phyloP scores from a whole-genome alignment of 2,329 filamentous ascomycete species.

The Epichloe bromicola region DNA sequence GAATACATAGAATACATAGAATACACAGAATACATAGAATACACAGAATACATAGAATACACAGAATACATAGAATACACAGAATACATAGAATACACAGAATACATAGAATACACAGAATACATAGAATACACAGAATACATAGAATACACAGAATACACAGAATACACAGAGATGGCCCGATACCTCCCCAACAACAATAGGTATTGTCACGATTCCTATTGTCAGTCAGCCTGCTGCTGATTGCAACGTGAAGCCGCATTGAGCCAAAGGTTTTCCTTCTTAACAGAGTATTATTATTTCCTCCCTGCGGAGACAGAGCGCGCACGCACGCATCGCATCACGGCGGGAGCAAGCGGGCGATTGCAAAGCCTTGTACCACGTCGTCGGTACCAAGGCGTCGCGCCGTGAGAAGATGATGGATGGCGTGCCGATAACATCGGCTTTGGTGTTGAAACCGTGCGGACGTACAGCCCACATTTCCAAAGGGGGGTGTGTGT shows the following conservation, averaged over 20 bases:
- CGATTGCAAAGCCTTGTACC: conserved; percentile 1
- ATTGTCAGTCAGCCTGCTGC: neutral
- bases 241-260: neutral
- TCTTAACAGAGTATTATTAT: neutral
- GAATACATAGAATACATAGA: no score
- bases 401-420: no score
- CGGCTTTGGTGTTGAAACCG: neutral
- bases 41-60: no score
- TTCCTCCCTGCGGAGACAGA: neutral
- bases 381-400: neutral
- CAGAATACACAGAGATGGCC: no score
- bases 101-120: no score
- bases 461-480: neutral
- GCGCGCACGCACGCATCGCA: neutral
- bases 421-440: neutral
- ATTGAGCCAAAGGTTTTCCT: neutral
- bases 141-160: no score
- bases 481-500: neutral
- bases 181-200: neutral
- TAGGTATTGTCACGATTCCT: neutral
- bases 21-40: no score
- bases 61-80: no score
- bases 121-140: no score
- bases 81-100: no score
- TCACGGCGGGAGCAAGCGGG: neutral